Base-by-base conservation (phyloP, 208 protist species). In the Angomonas deanei region DNA sequence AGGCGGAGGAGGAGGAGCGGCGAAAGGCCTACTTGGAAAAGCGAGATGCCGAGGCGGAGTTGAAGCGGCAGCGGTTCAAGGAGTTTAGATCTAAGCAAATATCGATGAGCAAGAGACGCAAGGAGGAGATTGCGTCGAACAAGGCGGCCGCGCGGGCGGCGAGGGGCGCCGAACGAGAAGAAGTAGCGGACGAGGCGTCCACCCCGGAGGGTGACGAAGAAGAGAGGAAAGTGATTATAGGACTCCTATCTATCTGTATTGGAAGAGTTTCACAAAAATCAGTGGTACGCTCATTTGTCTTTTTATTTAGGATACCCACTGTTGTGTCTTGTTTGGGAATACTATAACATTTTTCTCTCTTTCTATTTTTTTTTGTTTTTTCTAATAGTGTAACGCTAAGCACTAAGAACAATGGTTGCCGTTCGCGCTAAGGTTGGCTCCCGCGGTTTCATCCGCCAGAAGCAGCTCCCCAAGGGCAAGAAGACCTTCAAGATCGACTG, bases 381-480 rank as follows among this genome's bases (percentile, higher is more conserved):
- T 63, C 55, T 38, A 39, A 8, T 10, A 27, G 6, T 42, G 28
- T 27, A 42, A 11, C 34, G 26, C 27, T 21, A 17, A 23, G 15
- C 10, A 31, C 24, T 11, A 3, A 84, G 78, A 76, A 81, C 33
- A 57, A 96, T 96, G 89, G 89, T 96, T 64, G 89, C 89, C 63
- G 78, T 96, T 80, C 89, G 89, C 71, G 73, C 74, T 56, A 91
- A 91, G 70, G 80, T 91, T 60, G 84, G 81, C 61, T 78, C 78
- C 66, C 81, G 81, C 70, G 74, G 76, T 50, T 84, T 68, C 55
- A 39, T 82, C 46, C 80, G 80, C 68, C 71, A 83, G 67, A 86
- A 82, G 76, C 77, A 89, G 76, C 82, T 95, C 60, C 48, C 79
- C 57, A 95, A 95, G 84, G 88, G 88, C 57, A 92, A 92, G 78